Percentiles rank a stretch among this genome's conserved stretches.
These are phyloP conservation scores for Melanopsichium pennsylvanicum DNA, from an alignment of 1,284 basidiomycete genomes.

Conservation along the genomic window DNA sequence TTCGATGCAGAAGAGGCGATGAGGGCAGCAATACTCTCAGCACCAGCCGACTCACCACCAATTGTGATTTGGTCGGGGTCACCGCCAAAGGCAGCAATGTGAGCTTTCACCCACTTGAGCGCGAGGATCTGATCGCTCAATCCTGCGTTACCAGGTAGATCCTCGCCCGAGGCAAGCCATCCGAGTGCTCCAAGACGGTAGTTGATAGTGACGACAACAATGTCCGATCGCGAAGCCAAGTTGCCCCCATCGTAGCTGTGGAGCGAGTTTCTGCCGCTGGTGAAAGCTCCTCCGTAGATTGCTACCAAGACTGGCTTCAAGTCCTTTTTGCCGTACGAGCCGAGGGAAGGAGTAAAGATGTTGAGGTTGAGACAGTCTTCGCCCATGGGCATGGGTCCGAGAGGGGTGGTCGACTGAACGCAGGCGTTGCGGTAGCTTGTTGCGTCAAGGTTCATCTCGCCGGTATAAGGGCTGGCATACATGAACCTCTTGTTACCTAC, in stretches of 20 bases:
- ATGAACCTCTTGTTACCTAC: constrained; percentile 33
- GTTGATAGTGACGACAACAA: constrained; percentile 72
- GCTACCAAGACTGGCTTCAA: constrained; percentile 72
- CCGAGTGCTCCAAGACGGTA: constrained; percentile 68
- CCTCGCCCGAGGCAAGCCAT: constrained; percentile 37
- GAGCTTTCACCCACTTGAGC: constrained; percentile 71
- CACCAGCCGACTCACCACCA: constrained; percentile 87
- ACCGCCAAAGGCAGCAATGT: constrained; percentile 74
- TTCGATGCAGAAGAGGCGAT: constrained; percentile 17
- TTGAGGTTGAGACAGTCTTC: constrained; percentile 72
- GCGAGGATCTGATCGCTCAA: constrained; percentile 58
- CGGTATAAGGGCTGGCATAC: constrained; percentile 32
- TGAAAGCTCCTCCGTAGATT: constrained; percentile 67
- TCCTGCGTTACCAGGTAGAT: constrained; percentile 52
- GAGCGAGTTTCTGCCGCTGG: constrained; percentile 67
- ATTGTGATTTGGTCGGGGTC: constrained; percentile 74
- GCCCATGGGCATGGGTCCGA: constrained; percentile 23
- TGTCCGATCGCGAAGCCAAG: constrained; percentile 67
- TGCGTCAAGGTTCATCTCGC: constrained; percentile 31
- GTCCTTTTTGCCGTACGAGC: constrained; percentile 4
- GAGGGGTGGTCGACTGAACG: constrained; percentile 11
- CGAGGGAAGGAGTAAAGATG: constrained; percentile 69
- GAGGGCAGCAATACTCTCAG: constrained; percentile 59
- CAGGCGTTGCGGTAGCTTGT: constrained; percentile 35
- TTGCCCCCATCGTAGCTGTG: constrained; percentile 68